Conservation (phyloP, 2,329 filamentous ascomycete species). For the Botrytis squamosa region DNA sequence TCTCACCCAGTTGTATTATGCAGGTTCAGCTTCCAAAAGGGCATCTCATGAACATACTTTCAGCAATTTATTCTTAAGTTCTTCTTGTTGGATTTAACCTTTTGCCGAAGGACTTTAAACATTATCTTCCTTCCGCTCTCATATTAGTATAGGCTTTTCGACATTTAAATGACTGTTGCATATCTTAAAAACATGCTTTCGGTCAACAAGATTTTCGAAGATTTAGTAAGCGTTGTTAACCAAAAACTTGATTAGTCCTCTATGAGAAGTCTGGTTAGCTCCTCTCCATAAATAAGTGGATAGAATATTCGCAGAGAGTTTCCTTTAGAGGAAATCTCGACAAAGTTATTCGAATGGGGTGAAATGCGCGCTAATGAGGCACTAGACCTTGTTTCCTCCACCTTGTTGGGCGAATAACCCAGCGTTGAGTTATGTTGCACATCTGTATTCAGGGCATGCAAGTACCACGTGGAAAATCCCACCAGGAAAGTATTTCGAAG, state of each 20-base stretch:
- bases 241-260: neutral
- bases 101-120: rapidly evolving
- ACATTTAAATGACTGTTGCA: neutral
- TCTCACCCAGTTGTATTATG: neutral
- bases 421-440: neutral
- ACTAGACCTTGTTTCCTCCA: neutral
- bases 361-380: neutral
- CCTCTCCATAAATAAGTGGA: neutral
- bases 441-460: neutral
- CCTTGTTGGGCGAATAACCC: neutral
- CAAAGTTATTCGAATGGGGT: neutral
- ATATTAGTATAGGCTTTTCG: neutral
- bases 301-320: neutral
- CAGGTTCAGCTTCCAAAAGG: neutral
- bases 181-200: neutral
- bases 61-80: neutral
- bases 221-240: neutral
- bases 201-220: too few species aligned
- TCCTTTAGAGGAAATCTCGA: neutral
- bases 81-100: rapidly evolving
- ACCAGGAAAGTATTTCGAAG: neutral
- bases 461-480: neutral
- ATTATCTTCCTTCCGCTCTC: neutral
- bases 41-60: neutral
- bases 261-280: neutral